Base-by-base conservation (phyloP, 1,139 yeast genomes). In the Taphrina pruni region DNA sequence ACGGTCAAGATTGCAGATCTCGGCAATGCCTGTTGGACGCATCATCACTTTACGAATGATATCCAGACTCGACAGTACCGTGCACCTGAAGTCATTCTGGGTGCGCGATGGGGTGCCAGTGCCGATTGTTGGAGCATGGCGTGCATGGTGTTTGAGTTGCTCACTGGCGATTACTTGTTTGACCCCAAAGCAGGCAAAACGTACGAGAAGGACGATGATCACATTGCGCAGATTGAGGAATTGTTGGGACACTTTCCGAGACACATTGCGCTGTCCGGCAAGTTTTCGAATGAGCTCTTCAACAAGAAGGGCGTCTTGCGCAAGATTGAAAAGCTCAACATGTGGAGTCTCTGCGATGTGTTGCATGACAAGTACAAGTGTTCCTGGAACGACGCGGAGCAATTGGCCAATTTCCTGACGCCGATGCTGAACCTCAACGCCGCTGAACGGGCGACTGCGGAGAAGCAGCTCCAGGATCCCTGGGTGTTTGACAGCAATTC, bases 31-130 rank as follows among this genome's bases (percentile, higher is more conserved):
- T 89, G 96, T 73, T 88, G 88, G 85, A 81, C 84, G 9, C 81
- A 85, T 75, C 83, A 83, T 58, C 96, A 90, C 77, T 89, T 88
- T 78, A 88, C 96, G 20, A 86, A 89, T 77, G 94, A 89, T 75
- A 89, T 90, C 73, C 96, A 90, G 78, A 90, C 97, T 0, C 81
- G 97, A 60, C 96, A 90, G 77, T 90, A 90, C 77, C 80, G 97
- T 48, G 84, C 95, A 0, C 96, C 96, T 0, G 97, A 90, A 77
- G 88, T 89, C 51, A 78, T 86, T 36, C 78, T 87, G 62, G 89
- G 92, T 60, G 83, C 86, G 20, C 77, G 82, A 21, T 90, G 96
- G 96, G 96, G 97, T 12, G 89, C 92, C 56, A 85, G 89, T 64
- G 86, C 92, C 0, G 97, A 90, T 77, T 81, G 89, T 60, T 90